Evolutionary conservation across 2,329 filamentous ascomycete species (phyloP).

Genomic region (Fusarium sp.): DNA sequence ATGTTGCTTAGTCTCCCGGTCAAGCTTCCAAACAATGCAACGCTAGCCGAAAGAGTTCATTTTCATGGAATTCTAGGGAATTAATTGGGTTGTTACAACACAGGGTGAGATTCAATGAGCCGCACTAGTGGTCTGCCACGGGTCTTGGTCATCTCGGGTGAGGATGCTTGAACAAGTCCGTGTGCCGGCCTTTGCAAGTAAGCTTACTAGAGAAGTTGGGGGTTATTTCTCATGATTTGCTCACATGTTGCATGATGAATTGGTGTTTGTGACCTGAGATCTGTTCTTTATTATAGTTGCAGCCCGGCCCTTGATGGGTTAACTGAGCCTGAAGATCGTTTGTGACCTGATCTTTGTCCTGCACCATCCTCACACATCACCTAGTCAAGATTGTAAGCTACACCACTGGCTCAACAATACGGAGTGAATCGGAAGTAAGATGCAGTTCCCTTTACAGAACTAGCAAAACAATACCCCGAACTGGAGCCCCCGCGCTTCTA

Average conservation of each 20-base stretch:
- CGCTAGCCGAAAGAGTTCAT: background rate
- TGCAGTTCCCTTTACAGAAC: background rate
- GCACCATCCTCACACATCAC: background rate
- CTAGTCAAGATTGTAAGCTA: background rate
- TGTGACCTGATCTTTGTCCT: background rate
- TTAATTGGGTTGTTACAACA: background rate
- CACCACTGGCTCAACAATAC: background rate
- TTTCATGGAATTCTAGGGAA: background rate
- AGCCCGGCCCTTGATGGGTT: too few relatives aligned
- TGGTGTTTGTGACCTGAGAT: background rate
- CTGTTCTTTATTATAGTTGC: too few relatives aligned
- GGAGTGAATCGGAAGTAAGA: background rate
- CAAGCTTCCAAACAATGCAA: background rate
- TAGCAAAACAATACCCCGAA: background rate
- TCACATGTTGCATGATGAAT: background rate
- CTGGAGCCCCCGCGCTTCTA: background rate
- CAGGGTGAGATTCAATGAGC: background rate
- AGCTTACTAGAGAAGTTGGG: background rate
- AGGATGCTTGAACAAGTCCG: background rate
- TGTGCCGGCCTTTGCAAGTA: background rate
- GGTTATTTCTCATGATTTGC: background rate
- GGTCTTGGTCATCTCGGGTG: background rate
- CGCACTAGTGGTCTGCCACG: slow-evolving; percentile 3
- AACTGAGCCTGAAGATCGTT: too few relatives aligned
- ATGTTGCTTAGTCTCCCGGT: background rate